Evolutionary conservation across 495 filamentous ascomycete genomes (phyloP).

Genomic region (Aspergillus baeticus): DNA sequence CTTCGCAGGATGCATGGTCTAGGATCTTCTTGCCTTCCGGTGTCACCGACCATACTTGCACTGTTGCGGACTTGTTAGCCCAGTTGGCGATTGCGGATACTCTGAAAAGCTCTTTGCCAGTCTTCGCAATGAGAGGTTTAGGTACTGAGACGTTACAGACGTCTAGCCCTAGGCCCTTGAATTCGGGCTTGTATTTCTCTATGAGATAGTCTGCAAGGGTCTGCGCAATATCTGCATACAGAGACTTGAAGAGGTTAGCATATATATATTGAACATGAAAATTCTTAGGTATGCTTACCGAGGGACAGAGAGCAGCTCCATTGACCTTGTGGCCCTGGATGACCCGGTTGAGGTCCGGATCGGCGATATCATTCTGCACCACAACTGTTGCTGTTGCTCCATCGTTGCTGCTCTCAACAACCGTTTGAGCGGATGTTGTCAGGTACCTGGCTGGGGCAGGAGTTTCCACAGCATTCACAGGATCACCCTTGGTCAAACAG

Average conservation of each 20-base stretch:
- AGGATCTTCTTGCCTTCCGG: slow-evolving; percentile 45
- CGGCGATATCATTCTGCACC: slow-evolving; percentile 65
- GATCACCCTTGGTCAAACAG: slow-evolving; percentile 46
- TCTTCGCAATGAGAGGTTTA: slow-evolving; percentile 67
- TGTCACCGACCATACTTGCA: slow-evolving; percentile 43
- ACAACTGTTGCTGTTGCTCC: slow-evolving; percentile 54
- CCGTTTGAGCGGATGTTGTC: slow-evolving; percentile 43
- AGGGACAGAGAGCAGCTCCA: slow-evolving; percentile 54
- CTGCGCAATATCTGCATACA: slow-evolving; percentile 78
- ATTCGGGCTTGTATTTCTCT: slow-evolving; percentile 46
- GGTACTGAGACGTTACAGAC: slow-evolving; percentile 64
- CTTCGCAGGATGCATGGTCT: slow-evolving; percentile 49
- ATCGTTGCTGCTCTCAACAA: slow-evolving; percentile 57
- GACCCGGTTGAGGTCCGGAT: slow-evolving; percentile 57
- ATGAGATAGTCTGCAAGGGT: slow-evolving; percentile 70
- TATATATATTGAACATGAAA: neutral
- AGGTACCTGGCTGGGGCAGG: slow-evolving; percentile 37
- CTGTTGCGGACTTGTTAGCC: slow-evolving; percentile 24
- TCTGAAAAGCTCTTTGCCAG: slow-evolving; percentile 48
- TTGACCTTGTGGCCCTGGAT: slow-evolving; percentile 76
- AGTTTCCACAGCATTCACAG: slow-evolving; percentile 24
- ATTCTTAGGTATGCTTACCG: slow-evolving; percentile 36
- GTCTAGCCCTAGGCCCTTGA: slow-evolving; percentile 37
- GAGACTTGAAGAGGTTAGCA: slow-evolving; percentile 36
- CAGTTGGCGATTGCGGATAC: slow-evolving; percentile 38